These are phyloP conservation scores for Aspergillus glaucus DNA, from an alignment of 2,329 filamentous ascomycete genomes.

Conservation along the genomic window DNA sequence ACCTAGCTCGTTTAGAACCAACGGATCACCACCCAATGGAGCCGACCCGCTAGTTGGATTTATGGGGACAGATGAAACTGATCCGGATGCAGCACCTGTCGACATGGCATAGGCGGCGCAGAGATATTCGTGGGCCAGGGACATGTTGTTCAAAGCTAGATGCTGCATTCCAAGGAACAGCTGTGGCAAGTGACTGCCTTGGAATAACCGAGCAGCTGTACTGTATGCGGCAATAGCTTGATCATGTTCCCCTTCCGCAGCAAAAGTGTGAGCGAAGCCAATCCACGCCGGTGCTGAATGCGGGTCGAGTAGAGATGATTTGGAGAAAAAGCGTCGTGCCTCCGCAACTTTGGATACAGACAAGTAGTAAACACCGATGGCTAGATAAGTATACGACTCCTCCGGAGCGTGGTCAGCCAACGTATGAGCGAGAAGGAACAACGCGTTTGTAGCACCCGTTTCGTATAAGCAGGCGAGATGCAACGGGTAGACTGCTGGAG, in stretches of 20 bases:
- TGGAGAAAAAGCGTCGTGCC: constrained; percentile 91
- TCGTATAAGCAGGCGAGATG: constrained; percentile 90
- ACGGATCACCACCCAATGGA: constrained; percentile 56
- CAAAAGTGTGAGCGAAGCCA: constrained; percentile 96
- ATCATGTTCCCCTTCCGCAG: constrained; percentile 94
- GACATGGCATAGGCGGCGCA: constrained; percentile 71
- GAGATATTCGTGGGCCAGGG: constrained; percentile 86
- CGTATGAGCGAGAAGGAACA: constrained; percentile 89
- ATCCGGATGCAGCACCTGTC: constrained; percentile 31
- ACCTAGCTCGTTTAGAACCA: constrained; percentile 91
- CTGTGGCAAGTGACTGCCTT: constrained; percentile 92
- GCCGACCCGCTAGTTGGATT: constrained; percentile 17
- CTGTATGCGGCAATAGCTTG: constrained; percentile 97
- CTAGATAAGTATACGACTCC: constrained; percentile 87
- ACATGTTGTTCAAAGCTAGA: constrained; percentile 90
- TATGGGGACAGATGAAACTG: constrained; percentile 19
- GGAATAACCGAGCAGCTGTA: constrained; percentile 88
- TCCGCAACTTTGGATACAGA: constrained; percentile 84
- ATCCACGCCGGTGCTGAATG: constrained; percentile 98
- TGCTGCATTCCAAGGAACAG: constrained; percentile 98
- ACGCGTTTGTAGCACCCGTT: constrained; percentile 74
- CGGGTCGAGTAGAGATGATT: constrained; percentile 93
- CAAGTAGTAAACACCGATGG: constrained; percentile 92
- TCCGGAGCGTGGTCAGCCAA: constrained; percentile 86
- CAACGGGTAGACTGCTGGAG: constrained; percentile 66